Conservation (phyloP, 805 yeast species). For the Pichia nakasei region DNA sequence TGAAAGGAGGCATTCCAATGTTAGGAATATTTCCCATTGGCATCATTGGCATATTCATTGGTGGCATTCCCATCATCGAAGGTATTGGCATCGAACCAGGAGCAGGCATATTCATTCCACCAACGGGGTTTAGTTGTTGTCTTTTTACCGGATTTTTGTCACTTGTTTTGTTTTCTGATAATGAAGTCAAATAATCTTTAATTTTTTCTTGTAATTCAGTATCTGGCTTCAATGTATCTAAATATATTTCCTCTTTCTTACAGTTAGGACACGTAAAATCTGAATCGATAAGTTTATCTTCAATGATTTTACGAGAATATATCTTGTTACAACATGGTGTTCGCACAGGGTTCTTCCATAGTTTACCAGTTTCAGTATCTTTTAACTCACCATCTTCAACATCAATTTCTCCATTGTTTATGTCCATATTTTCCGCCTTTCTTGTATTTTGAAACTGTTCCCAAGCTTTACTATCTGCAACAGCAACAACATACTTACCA, state of each 20-base stretch:
- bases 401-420: slow-evolving; percentile 15
- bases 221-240: slow-evolving; percentile 64
- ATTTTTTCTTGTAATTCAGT: slow-evolving; percentile 49
- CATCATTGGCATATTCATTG: slow-evolving; percentile 20
- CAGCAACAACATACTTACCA: slow-evolving; percentile 92
- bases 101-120: neutral
- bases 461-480: slow-evolving; percentile 92
- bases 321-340: slow-evolving; percentile 63
- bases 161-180: neutral
- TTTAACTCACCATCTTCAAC: slow-evolving; percentile 53
- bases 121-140: slow-evolving; percentile 10
- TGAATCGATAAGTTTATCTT: slow-evolving; percentile 58
- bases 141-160: slow-evolving; percentile 12
- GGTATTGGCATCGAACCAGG: slow-evolving; percentile 12
- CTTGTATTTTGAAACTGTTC: slow-evolving; percentile 69
- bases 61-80: slow-evolving; percentile 17
- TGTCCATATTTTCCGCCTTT: slow-evolving; percentile 18
- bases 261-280: slow-evolving; percentile 93
- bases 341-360: slow-evolving; percentile 63
- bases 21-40: slow-evolving; percentile 25
- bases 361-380: slow-evolving; percentile 61
- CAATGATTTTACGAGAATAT: slow-evolving; percentile 55
- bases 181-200: slow-evolving; percentile 34
- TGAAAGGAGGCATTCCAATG: slow-evolving; percentile 22
- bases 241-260: slow-evolving; percentile 57